Conservation (phyloP, 352 stramenopile species). For the Pythium volutum region DNA sequence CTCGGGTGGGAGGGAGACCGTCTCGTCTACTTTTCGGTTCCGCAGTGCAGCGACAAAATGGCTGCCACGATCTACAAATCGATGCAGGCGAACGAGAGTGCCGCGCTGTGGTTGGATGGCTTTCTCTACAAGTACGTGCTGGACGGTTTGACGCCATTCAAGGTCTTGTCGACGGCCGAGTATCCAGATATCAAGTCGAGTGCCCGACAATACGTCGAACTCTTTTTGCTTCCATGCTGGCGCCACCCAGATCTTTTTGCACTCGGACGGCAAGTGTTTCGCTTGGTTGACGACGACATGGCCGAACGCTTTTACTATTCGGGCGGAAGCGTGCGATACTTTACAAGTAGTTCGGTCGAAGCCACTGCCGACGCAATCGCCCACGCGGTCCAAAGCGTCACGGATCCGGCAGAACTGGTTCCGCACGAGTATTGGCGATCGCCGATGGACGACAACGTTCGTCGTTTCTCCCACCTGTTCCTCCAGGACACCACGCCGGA, state of each 20-base stretch:
- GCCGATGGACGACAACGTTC: too few species aligned
- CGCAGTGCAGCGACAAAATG: neutral
- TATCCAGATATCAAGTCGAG: constrained; percentile 17
- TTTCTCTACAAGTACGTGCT: constrained; percentile 21
- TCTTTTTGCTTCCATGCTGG: constrained; percentile 18
- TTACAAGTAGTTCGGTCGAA: neutral
- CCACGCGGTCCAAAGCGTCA: neutral
- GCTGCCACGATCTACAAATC: neutral
- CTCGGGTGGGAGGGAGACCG: constrained; percentile 15
- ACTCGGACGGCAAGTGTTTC: neutral
- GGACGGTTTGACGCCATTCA: constrained; percentile 8
- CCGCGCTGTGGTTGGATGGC: constrained; percentile 25
- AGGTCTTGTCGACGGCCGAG: constrained; percentile 14
- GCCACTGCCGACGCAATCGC: neutral
- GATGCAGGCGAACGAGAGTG: too few species aligned
- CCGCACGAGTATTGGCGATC: too few species aligned
- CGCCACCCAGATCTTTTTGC: constrained; percentile 9
- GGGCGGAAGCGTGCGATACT: constrained; percentile 16
- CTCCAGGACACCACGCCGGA: too few species aligned
- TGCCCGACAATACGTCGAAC: constrained; percentile 5
- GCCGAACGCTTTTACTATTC: constrained; percentile 16
- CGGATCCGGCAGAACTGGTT: neutral
- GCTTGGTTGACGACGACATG: neutral
- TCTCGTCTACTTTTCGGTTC: constrained; percentile 8
- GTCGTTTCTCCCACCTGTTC: too few species aligned